Conservation (phyloP, 805 yeast species). For the Wickerhamia fluorescens region DNA sequence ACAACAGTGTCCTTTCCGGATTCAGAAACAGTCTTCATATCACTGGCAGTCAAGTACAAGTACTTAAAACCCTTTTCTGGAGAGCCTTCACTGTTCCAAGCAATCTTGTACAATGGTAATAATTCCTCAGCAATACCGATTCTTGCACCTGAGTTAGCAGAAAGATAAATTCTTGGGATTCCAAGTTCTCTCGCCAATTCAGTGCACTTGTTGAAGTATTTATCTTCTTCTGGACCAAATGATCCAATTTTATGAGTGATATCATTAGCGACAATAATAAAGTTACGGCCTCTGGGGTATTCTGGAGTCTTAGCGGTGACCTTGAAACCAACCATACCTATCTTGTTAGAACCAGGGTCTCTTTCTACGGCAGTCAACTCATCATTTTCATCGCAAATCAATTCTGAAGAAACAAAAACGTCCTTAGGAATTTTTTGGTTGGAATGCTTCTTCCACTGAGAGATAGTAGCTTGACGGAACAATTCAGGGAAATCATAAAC, state of each 20-base stretch:
- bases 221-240: constrained; percentile 94
- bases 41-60: constrained; percentile 72
- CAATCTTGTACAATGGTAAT: constrained; percentile 80
- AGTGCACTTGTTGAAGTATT: constrained; percentile 85
- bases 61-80: constrained; percentile 87
- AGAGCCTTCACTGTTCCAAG: constrained; percentile 76
- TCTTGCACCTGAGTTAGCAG: constrained; percentile 99
- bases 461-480: constrained; percentile 83
- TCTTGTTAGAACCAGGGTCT: constrained; percentile 92
- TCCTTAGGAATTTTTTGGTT: constrained; percentile 65
- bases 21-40: constrained; percentile 46
- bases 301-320: constrained; percentile 91
- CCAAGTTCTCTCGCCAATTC: constrained; percentile 87
- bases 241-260: constrained; percentile 98
- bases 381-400: constrained; percentile 76
- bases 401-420: constrained; percentile 70
- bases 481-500: constrained; percentile 98
- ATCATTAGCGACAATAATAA: constrained; percentile 91
- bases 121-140: constrained; percentile 97
- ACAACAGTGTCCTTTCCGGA: constrained; percentile 52
- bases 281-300: constrained; percentile 92
- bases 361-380: constrained; percentile 81
- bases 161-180: constrained; percentile 88
- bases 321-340: constrained; percentile 98
- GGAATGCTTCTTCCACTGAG: constrained; percentile 74